Percentiles rank a stretch among this genome's conserved stretches.
Conservation (phyloP, 305 asterid species). For the Petunia hybrid region DNA sequence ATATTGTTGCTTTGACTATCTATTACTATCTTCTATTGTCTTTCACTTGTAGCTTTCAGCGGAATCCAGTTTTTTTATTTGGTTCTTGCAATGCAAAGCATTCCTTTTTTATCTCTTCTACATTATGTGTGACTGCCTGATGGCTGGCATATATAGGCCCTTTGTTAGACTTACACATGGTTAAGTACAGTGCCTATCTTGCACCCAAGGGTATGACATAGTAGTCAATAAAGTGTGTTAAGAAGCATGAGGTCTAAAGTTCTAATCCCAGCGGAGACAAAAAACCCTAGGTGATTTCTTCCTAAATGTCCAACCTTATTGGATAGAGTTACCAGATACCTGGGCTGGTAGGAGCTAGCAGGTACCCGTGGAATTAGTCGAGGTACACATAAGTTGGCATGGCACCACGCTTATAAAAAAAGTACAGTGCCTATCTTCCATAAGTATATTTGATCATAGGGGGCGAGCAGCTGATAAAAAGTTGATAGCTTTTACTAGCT, state of each 20-base stretch:
- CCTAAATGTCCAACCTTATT: too few species aligned
- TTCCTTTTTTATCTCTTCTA: conserved; percentile 4
- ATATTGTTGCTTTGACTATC: conserved; percentile 8
- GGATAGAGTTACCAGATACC: too few species aligned
- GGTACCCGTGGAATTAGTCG: too few species aligned
- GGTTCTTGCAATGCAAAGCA: neutral
- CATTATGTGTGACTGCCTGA: conserved; percentile 5
- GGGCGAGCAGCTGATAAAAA: neutral
- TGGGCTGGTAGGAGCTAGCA: too few species aligned
- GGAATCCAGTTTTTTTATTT: neutral
- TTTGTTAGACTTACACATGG: conserved; percentile 20
- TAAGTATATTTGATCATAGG: neutral
- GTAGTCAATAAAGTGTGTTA: too few species aligned
- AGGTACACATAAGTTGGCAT: too few species aligned
- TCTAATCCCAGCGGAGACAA: too few species aligned
- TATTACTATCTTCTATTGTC: conserved; percentile 18
- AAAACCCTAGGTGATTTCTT: too few species aligned
- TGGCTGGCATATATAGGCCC: conserved; percentile 5
- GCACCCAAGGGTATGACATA: too few species aligned
- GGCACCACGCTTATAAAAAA: too few species aligned
- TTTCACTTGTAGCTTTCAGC: conserved; percentile 3
- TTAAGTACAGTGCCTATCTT: too few species aligned
- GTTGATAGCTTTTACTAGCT: conserved; percentile 8
- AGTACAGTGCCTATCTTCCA: neutral
- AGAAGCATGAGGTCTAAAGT: too few species aligned